These are phyloP conservation scores for Ceriops tagal DNA, from an alignment of 345 rosid species.

Conservation along the genomic window DNA sequence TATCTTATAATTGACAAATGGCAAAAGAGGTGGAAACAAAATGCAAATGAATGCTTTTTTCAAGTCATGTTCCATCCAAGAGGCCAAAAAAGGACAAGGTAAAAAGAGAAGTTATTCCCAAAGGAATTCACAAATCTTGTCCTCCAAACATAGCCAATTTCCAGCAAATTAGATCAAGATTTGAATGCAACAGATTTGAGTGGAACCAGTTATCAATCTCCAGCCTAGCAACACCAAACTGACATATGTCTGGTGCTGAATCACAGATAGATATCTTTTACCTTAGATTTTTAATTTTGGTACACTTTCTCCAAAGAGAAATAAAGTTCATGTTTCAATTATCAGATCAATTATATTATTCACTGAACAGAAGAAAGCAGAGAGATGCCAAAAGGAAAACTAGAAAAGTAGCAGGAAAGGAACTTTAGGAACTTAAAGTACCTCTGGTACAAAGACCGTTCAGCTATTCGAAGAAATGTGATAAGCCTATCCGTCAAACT, in stretches of 20 bases:
- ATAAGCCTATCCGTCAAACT: conserved; percentile 83
- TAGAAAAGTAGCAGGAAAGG: background rate
- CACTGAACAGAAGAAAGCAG: background rate
- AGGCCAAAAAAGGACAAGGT: too few relatives aligned
- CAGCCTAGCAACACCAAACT: background rate
- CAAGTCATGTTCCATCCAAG: too few relatives aligned
- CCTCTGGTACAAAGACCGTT: conserved; percentile 83
- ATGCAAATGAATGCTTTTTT: too few relatives aligned
- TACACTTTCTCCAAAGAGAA: too few relatives aligned
- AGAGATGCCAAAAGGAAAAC: background rate
- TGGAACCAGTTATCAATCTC: background rate
- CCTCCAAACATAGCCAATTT: too few relatives aligned
- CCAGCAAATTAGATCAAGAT: background rate
- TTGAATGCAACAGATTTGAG: background rate
- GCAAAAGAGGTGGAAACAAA: too few relatives aligned
- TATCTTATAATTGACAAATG: too few relatives aligned
- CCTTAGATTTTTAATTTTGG: background rate
- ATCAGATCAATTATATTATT: background rate
- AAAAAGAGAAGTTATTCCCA: too few relatives aligned
- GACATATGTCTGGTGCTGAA: too few relatives aligned
- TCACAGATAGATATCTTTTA: background rate
- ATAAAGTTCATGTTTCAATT: background rate
- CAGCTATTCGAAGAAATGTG: conserved; percentile 65
- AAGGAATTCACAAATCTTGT: too few relatives aligned
- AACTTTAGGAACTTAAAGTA: conserved; percentile 25